Base-by-base conservation (phyloP, 2,329 filamentous ascomycete species). In the Fusarium veterinarium region DNA sequence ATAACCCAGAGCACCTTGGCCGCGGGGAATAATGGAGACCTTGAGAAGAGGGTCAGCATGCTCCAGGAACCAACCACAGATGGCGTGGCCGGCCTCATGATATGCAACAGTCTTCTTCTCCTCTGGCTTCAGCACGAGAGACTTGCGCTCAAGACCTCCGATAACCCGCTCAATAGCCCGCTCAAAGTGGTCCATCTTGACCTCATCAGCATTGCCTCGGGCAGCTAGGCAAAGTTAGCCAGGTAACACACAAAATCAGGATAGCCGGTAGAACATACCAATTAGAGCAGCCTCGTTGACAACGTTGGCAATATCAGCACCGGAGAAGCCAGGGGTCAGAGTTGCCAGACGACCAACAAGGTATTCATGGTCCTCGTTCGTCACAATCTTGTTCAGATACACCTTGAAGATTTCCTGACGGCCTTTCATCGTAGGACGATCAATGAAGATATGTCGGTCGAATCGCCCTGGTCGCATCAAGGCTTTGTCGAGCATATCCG, bases 91-190 rank as follows among this genome's bases (percentile, higher is more conserved):
- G 38, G 96, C 96, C 86, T 99, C 96, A 84, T 99, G 96, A 83
- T 99, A 99, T 9, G 96, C 96, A 46, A 98, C 96, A 19, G 94
- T 97, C 80, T 90, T 93, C 89, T 98, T 98, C 86, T 99, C 96
- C 77, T 95, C 90, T 2, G 96, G 95, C 75, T 92, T 94, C 60
- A 99, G 91, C 40, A 99, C 95, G 45, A 98, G 87, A 0, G 95
- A 98, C 84, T 97, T 98, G 89, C 97, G 97, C 86, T 99, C 96
- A 12, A 99, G 88, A 78, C 96, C 96, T 79, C 95, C 96, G 78
- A 99, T 92, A 58, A 98, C 95, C 83, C 96, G 94, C 85, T 99
- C 96, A 77, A 99, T 98, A 51, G 96, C 96, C 83, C 96, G 93
- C 84, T 99, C 96, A 77, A 99, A 99, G 83, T 99, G 95, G 51